These are phyloP conservation scores for Hippophae gyantsensis DNA, from an alignment of 306 rosid species.

Conservation along the genomic window DNA sequence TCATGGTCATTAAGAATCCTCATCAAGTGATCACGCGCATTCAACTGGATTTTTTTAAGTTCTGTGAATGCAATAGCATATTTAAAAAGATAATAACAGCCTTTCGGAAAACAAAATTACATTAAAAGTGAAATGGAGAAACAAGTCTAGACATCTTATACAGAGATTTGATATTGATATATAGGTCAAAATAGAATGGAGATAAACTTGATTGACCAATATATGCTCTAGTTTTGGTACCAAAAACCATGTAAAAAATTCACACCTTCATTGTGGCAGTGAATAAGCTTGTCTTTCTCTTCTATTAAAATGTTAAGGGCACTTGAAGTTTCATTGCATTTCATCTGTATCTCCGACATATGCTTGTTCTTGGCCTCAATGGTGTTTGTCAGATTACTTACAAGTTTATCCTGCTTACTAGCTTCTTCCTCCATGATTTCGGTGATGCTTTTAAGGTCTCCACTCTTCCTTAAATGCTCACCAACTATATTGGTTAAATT, in stretches of 20 bases:
- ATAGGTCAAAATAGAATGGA: background rate
- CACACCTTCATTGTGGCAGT: slow-evolving; percentile 56
- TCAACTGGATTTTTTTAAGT: slow-evolving; percentile 54
- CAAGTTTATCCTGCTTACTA: slow-evolving; percentile 46
- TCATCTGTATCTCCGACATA: slow-evolving; percentile 59
- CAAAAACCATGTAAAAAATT: background rate
- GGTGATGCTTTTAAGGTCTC: slow-evolving; percentile 51
- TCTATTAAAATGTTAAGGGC: slow-evolving; percentile 37
- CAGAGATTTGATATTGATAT: background rate
- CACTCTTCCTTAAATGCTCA: slow-evolving; percentile 52
- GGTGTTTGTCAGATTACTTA: slow-evolving; percentile 44
- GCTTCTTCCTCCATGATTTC: slow-evolving; percentile 64
- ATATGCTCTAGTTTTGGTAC: background rate
- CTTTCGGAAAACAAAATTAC: background rate
- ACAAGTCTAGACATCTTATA: too few species aligned
- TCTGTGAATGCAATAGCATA: slow-evolving; percentile 35
- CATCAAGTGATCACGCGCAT: slow-evolving; percentile 74
- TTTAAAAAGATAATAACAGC: slow-evolving; percentile 10
- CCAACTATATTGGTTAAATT: slow-evolving; percentile 40
- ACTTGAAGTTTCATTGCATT: slow-evolving; percentile 46
- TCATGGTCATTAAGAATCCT: slow-evolving; percentile 59
- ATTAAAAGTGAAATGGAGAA: background rate
- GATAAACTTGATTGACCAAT: slow-evolving; percentile 12
- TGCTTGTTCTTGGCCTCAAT: slow-evolving; percentile 47
- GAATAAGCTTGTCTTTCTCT: slow-evolving; percentile 63